Evolutionary conservation across 116 monocot species (phyloP), one percentile per base, ranked within the genome.

Genomic region (Zostera marina): DNA sequence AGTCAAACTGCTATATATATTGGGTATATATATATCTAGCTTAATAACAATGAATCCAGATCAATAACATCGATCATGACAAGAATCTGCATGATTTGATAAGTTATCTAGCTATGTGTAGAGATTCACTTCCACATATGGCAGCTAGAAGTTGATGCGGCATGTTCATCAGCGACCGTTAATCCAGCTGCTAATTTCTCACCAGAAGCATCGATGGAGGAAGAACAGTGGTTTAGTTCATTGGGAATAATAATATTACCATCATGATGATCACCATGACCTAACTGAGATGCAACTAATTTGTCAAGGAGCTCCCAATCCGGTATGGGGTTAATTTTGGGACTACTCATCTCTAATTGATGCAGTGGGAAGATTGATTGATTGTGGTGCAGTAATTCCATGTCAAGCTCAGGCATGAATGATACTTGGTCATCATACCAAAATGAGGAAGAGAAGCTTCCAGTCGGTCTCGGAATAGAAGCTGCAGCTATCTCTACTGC

Each of bases 301-400:
- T 74, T 81, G 67, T 90, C 84, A 17, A 90, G 67, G 16, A 79
- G 74, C 60, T 84, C 75, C 90, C 90, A 90, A 66, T 90, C 90
- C 13, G 76, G 74, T 15, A 74, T 68, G 14, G 10, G 19, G 41
- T 51, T 51, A 12, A 26, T 9, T 25, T 64, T 90, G 60, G 81
- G 81, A 63, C n/a, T n/a, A n/a, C n/a, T n/a, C n/a, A 74, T 84
- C 63, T 84, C 84, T 8, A 90, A 47, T 21, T 65, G 81, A 38
- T 81, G 84, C 56, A 90, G 78, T 8, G 72, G 81, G 47, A 84
- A 42, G 71, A 75, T 75, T 16, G 74, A 71, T 21, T 73, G 64
- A 1, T 58, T 65, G 22, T 47, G n/a, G 61, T 54, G 22, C 16
- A 54, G 63, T 54, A 32, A 5, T 7, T 77, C 17, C 73, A 52